Percentiles rank a stretch among this genome's conserved stretches.
Conservation (phyloP, 805 yeast genomes). For the Yarrowia phangngaensis region DNA sequence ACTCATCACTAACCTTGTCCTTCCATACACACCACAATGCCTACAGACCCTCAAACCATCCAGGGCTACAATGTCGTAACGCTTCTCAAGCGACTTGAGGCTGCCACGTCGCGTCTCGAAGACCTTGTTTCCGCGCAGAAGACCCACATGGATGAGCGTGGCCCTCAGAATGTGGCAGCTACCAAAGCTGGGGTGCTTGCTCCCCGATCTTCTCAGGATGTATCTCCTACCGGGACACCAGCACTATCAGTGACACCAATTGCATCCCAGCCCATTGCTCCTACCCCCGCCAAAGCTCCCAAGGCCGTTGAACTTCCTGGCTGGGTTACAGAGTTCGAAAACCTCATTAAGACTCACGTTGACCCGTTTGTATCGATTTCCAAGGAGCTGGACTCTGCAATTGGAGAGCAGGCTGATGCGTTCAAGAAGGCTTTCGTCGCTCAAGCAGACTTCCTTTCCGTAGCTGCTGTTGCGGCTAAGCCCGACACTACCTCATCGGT, state of each 20-base stretch:
- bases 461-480: slow-evolving; percentile 59
- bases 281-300: slow-evolving; percentile 30
- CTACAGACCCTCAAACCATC: slow-evolving; percentile 36
- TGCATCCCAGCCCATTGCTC: slow-evolving; percentile 30
- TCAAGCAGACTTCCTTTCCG: slow-evolving; percentile 56
- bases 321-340: slow-evolving; percentile 50
- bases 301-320: slow-evolving; percentile 25
- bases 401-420: slow-evolving; percentile 47
- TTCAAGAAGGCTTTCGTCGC: slow-evolving; percentile 50
- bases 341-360: slow-evolving; percentile 50
- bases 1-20: not conserved
- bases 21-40: slow-evolving; percentile 8
- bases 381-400: slow-evolving; percentile 51
- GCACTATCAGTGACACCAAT: slow-evolving; percentile 30
- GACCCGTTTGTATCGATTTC: slow-evolving; percentile 59
- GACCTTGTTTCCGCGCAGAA: slow-evolving; percentile 81
- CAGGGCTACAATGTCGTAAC: slow-evolving; percentile 88
- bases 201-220: slow-evolving; percentile 30
- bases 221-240: slow-evolving; percentile 32
- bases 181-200: slow-evolving; percentile 31
- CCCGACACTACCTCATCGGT: slow-evolving; percentile 57
- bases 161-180: slow-evolving; percentile 28
- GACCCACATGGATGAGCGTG: slow-evolving; percentile 42
- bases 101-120: slow-evolving; percentile 89
- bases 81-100: slow-evolving; percentile 72